Conservation (phyloP, 2,329 filamentous ascomycete genomes). For the Aotearoamyces nothofagi region DNA sequence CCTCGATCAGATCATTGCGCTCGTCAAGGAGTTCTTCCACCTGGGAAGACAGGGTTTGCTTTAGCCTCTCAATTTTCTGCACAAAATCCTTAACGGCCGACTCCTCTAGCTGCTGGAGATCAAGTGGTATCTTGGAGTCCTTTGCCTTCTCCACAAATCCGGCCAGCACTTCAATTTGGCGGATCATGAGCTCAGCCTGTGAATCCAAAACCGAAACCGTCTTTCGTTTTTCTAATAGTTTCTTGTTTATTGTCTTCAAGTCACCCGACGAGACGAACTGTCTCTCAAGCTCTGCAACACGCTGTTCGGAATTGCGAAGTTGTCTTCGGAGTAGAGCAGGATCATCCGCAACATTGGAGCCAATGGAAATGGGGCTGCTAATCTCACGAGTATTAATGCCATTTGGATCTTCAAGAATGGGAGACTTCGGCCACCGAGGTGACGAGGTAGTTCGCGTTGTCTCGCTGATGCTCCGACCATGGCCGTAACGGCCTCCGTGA, state of each 20-base stretch:
- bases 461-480: constrained; percentile 49
- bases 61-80: constrained; percentile 50
- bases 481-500: constrained; percentile 27
- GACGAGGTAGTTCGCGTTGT: constrained; percentile 48
- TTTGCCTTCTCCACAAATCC: constrained; percentile 81
- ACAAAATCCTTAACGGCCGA: constrained; percentile 86
- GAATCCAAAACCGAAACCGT: constrained; percentile 91
- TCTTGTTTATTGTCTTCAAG: constrained; percentile 56
- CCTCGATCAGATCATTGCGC: constrained; percentile 69
- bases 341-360: constrained; percentile 46
- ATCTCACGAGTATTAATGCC: constrained; percentile 40
- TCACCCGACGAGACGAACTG: constrained; percentile 46
- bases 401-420: constrained; percentile 37
- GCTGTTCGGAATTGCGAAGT: constrained; percentile 65
- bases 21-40: constrained; percentile 51
- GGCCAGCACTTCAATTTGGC: constrained; percentile 77
- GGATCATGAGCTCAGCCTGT: constrained; percentile 88
- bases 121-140: constrained; percentile 63
- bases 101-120: constrained; percentile 71
- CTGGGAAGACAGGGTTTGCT: constrained; percentile 37
- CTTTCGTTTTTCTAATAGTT: constrained; percentile 81
- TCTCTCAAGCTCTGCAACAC: constrained; percentile 75
- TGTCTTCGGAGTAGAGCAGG: constrained; percentile 56
- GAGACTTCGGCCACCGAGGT: constrained; percentile 55
- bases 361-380: constrained; percentile 54